Conservation (phyloP, 164 flowering plant species). For the Stephania yunnanensis region DNA sequence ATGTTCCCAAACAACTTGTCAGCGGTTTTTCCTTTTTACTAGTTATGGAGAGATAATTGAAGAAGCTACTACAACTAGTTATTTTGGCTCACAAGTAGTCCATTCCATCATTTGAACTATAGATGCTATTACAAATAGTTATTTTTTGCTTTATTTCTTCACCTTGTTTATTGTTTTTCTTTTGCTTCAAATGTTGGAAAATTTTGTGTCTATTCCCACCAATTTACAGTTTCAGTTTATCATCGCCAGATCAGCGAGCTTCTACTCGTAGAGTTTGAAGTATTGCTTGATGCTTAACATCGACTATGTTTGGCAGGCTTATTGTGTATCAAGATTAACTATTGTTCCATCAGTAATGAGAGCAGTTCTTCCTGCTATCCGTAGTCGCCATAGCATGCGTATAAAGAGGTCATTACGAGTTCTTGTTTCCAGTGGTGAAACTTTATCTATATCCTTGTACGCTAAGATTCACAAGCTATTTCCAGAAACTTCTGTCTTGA, state of each 20-base stretch:
- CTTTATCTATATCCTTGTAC: conserved; percentile 57
- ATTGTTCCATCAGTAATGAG: conserved; percentile 84
- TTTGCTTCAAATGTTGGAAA: neutral
- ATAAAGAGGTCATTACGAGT: conserved; percentile 41
- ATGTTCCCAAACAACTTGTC: neutral
- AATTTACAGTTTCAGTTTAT: too few species aligned
- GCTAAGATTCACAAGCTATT: conserved; percentile 41
- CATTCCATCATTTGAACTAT: too few species aligned
- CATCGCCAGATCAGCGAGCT: neutral
- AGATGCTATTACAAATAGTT: neutral
- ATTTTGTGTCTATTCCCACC: neutral
- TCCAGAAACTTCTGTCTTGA: conserved; percentile 66
- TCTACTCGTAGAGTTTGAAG: neutral
- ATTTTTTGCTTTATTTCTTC: neutral
- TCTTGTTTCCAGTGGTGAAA: conserved; percentile 85
- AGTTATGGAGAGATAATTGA: too few species aligned
- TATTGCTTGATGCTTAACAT: neutral
- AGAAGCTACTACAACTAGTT: too few species aligned
- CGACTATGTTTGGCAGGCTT: conserved; percentile 41
- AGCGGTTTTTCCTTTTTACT: neutral
- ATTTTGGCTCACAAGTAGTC: neutral
- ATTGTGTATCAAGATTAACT: conserved; percentile 55
- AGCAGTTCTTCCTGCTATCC: conserved; percentile 55
- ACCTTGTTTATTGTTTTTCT: neutral
- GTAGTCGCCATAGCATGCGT: conserved; percentile 17